Conservation (phyloP, 2,329 filamentous ascomycete species). For the Alternaria dauci region DNA sequence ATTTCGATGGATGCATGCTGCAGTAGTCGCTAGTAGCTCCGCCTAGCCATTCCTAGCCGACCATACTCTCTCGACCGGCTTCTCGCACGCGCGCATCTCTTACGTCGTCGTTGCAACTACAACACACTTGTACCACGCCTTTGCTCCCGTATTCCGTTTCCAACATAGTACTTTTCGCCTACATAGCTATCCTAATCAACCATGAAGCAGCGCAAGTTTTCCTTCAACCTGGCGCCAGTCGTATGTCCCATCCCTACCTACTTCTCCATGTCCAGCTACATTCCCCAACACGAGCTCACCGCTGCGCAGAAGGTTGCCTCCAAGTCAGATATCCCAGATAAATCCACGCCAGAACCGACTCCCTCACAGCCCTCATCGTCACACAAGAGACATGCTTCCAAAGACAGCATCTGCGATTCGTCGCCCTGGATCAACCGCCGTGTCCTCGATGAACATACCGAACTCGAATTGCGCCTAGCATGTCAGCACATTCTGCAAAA, state of each 20-base stretch:
- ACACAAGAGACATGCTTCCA: slow-evolving; percentile 39
- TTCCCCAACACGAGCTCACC: slow-evolving; percentile 1
- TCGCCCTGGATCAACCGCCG: slow-evolving; percentile 56
- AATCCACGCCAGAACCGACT: slow-evolving; percentile 39
- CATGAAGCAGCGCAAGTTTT: slow-evolving; percentile 56
- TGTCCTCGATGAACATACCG: slow-evolving; percentile 52
- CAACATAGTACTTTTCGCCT: neutral
- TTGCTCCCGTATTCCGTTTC: neutral
- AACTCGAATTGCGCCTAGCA: slow-evolving; percentile 56
- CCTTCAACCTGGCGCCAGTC: slow-evolving; percentile 54
- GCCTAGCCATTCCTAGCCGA: slow-evolving; percentile 16
- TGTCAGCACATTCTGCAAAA: slow-evolving; percentile 56
- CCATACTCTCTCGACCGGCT: slow-evolving; percentile 4
- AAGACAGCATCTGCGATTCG: slow-evolving; percentile 47
- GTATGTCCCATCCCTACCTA: slow-evolving; percentile 38
- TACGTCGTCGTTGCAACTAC: slow-evolving; percentile 4
- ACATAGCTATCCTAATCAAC: slow-evolving; percentile 3
- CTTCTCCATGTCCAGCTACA: slow-evolving; percentile 2
- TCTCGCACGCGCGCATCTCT: slow-evolving; percentile 6
- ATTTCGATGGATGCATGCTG: slow-evolving; percentile 1
- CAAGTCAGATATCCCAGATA: slow-evolving; percentile 42
- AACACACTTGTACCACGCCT: slow-evolving; percentile 3
- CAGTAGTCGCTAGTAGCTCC: slow-evolving; percentile 12
- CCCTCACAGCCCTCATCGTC: slow-evolving; percentile 16
- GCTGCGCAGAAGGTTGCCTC: slow-evolving; percentile 44